Evolutionary conservation across 345 rosid species (phyloP).

Genomic region (Brassica cretica): DNA sequence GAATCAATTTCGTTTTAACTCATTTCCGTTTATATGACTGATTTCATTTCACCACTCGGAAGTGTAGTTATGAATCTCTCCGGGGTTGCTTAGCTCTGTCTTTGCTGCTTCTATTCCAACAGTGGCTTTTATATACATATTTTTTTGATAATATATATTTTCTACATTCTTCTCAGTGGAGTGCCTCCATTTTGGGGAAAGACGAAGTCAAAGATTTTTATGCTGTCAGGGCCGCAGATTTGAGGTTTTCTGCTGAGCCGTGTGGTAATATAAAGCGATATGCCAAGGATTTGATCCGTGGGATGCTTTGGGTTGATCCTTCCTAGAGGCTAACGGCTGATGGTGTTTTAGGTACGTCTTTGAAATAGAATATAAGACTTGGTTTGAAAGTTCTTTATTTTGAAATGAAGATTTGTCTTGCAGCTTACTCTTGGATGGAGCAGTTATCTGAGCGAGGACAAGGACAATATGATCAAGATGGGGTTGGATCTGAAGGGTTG

Average conservation of each 20-base stretch:
- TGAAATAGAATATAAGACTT: background rate
- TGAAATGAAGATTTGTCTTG: constrained; percentile 21
- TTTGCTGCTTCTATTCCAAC: too few relatives aligned
- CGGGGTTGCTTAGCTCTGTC: too few relatives aligned
- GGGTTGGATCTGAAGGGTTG: constrained; percentile 38
- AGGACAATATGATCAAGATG: constrained; percentile 41
- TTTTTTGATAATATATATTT: constrained; percentile 25
- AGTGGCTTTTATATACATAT: too few relatives aligned
- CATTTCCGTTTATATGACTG: too few relatives aligned
- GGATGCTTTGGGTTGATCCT: constrained; percentile 77
- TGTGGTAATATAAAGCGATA: constrained; percentile 63
- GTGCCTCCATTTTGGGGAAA: constrained; percentile 79
- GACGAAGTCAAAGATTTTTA: constrained; percentile 77
- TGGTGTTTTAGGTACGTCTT: constrained; percentile 59
- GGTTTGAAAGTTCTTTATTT: background rate
- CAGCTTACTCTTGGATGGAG: constrained; percentile 79
- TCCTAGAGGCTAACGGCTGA: constrained; percentile 63
- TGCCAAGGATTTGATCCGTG: constrained; percentile 62
- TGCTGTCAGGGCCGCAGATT: constrained; percentile 78
- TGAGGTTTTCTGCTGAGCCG: constrained; percentile 62
- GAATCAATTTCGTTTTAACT: too few relatives aligned
- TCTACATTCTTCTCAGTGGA: constrained; percentile 68
- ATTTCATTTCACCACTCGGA: too few relatives aligned
- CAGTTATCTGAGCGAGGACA: constrained; percentile 41
- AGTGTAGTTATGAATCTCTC: too few relatives aligned